Evolutionary conservation across 1,139 yeast genomes (phyloP), one percentile per base, ranked within the genome.

Genomic region (Yamadazyma aaseri): DNA sequence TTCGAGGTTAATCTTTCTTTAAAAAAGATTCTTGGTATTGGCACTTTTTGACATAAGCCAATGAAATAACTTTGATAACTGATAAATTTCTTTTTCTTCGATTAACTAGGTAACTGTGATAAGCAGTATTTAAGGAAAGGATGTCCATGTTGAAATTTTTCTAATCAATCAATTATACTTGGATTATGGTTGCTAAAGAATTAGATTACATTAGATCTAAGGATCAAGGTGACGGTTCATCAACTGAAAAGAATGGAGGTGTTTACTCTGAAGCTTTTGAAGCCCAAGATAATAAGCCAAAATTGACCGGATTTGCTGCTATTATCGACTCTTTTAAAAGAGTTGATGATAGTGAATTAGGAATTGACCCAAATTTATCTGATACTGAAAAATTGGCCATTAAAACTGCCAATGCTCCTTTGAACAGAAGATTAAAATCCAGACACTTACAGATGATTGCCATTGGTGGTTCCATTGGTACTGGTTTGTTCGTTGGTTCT

Each of bases 401-500:
- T 21, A 63, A 72, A 43, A 77, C 89, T 20, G 84, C 90, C 15
- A 73, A 74, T 50, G 70, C 90, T 16, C 95, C 95, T 2, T 71
- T 86, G 41, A 65, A 78, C 32, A 70, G 86, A 53, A 68, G 75
- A 28, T 69, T 85, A 38, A 79, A 80, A 46, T 67, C 62, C 29
- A 70, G 86, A 62, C 79, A 85, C 66, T 63, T 86, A 48, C 84
- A 82, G 53, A 83, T 86, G 86, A 81, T 86, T 55, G 94, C 95
- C 31, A 80, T 86, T 49, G 95, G 95, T 53, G 95, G 95, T 44
- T 73, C 87, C 34, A 84, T 86, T 44, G 95, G 96, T 60, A 84
- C 94, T 6, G 90, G 89, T 30, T 65, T 80, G 29, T 79, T 81
- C 45, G 77, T 83, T 40, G 87, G 89, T 38, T 65, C 80, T 26